Conservation (phyloP, 768 basidiomycete species). For the Termitomyces sp. region DNA sequence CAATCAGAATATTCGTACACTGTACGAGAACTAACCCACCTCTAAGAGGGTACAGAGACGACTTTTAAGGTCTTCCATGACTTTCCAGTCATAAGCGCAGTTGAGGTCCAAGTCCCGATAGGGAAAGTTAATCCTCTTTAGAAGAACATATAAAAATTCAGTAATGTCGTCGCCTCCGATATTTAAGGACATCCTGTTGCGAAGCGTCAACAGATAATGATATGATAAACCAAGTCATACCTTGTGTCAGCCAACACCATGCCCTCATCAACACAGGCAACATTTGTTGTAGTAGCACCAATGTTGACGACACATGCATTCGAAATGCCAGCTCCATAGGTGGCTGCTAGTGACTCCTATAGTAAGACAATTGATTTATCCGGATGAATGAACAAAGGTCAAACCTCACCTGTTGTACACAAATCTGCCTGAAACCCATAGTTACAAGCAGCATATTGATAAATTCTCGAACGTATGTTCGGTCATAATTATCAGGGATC, state of each 20-base stretch:
- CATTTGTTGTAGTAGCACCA: slow-evolving; percentile 75
- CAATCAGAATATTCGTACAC: not conserved
- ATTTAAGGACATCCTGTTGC: slow-evolving; percentile 63
- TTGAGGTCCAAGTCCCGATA: slow-evolving; percentile 79
- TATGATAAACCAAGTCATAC: slow-evolving; percentile 30
- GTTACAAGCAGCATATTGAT: slow-evolving; percentile 63
- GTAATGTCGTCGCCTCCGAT: slow-evolving; percentile 97
- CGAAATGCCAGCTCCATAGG: slow-evolving; percentile 92
- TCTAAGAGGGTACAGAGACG: slow-evolving; percentile 83
- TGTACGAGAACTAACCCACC: slow-evolving; percentile 38
- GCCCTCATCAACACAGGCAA: slow-evolving; percentile 95
- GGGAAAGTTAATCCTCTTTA: slow-evolving; percentile 80
- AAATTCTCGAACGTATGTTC: slow-evolving; percentile 75
- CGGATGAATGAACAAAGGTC: not conserved
- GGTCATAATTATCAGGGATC: slow-evolving; percentile 89
- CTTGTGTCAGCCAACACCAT: slow-evolving; percentile 82
- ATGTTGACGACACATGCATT: slow-evolving; percentile 96
- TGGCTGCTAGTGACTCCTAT: slow-evolving; percentile 88
- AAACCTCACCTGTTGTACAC: slow-evolving; percentile 74
- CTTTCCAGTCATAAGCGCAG: slow-evolving; percentile 77
- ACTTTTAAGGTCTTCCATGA: slow-evolving; percentile 89
- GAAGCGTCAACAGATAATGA: slow-evolving; percentile 1
- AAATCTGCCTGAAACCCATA: slow-evolving; percentile 92
- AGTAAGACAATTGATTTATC: not conserved
- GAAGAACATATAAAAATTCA: slow-evolving; percentile 73